Base-by-base conservation (phyloP, 306 rosid genomes). In the Cicer yamashitae region DNA sequence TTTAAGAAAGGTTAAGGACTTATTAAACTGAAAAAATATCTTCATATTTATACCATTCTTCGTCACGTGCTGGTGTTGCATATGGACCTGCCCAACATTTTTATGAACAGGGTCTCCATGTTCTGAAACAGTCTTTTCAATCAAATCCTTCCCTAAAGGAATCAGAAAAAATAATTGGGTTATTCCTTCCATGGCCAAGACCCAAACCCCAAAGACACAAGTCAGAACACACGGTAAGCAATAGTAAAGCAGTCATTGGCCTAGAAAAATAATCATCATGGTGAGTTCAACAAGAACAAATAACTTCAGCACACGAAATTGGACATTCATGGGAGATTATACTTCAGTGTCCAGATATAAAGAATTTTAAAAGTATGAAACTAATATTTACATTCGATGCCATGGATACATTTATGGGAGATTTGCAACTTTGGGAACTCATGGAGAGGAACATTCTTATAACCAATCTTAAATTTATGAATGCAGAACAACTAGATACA, bases 101-200 rank as follows among this genome's bases (percentile, higher is more conserved):
- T 80, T 81, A 70, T 67, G 81, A 48, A 74, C 54, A 57, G 62
- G 86, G 40, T 57, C 79, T 67, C 61, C 83, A 39, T 64, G 65
- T 48, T 77, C 86, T 6, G 81, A 78, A 71, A 53, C 41, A 68
- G 74, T 71, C 74, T 75, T 79, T 74, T 83, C 83, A 6, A 61
- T 64, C 71, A 85, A 65, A 75, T 66, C 76, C 74, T 71, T 75
- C 41, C 85, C 91, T 83, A 83, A 77, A 78, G 70, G 46, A 87
- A 54, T 75, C 64, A 74, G 47, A 63, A 62, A 62, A 68, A 15
- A 50, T 11, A 44, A 48, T 65, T 53, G 67, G 71, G 76, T 65
- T 80, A 75, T 15, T 34, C 58, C 37, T 10, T 54, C 34, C 71
- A 18, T 57, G 39, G 30, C 11, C 34, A 37, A 63, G 43, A 53